A percentile compares a stretch with the other conserved stretches of the same genome.
These are phyloP conservation scores for Symbiodinium pilosum DNA, from an alignment of 73 alveolate species.

Conservation along the genomic window DNA sequence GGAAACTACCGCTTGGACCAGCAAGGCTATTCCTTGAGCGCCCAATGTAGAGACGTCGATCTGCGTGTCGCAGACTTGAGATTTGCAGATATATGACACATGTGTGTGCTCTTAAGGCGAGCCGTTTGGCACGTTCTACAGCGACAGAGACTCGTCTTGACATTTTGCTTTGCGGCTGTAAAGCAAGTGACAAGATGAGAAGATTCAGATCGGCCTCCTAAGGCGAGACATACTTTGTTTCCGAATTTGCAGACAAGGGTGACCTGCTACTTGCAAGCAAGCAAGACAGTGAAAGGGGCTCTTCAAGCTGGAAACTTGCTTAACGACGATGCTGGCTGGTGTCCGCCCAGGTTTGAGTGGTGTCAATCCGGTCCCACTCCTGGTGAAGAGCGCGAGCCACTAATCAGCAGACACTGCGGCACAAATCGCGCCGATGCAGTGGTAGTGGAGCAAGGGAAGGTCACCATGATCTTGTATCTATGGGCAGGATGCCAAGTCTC, in stretches of 20 bases:
- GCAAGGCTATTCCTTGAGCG: too few species aligned
- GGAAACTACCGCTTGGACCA: too few species aligned
- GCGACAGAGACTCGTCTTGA: slow-evolving; percentile 23
- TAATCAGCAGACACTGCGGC: slow-evolving; percentile 14
- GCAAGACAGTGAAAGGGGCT: neutral
- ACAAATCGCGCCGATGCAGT: too few species aligned
- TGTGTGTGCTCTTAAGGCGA: slow-evolving; percentile 19
- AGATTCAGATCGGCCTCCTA: neutral
- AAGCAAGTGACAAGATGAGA: neutral
- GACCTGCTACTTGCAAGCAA: slow-evolving; percentile 43
- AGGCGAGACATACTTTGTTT: slow-evolving; percentile 81
- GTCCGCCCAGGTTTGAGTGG: slow-evolving; percentile 66
- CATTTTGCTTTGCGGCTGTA: too few species aligned
- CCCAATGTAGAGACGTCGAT: too few species aligned
- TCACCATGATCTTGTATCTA: neutral
- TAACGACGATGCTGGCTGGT: neutral
- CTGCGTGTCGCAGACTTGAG: too few species aligned
- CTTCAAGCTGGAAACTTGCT: neutral
- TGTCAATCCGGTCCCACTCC: slow-evolving; percentile 76
- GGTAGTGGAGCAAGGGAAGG: too few species aligned
- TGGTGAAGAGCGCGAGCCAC: slow-evolving; percentile 78
- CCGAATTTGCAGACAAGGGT: slow-evolving; percentile 36
- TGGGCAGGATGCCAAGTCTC: neutral
- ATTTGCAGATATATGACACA: too few species aligned
- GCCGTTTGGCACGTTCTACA: slow-evolving; percentile 45